Evolutionary conservation across 441 rosid species (phyloP), one percentile per base, ranked within the genome.

Genomic region (Adansonia gregorii): DNA sequence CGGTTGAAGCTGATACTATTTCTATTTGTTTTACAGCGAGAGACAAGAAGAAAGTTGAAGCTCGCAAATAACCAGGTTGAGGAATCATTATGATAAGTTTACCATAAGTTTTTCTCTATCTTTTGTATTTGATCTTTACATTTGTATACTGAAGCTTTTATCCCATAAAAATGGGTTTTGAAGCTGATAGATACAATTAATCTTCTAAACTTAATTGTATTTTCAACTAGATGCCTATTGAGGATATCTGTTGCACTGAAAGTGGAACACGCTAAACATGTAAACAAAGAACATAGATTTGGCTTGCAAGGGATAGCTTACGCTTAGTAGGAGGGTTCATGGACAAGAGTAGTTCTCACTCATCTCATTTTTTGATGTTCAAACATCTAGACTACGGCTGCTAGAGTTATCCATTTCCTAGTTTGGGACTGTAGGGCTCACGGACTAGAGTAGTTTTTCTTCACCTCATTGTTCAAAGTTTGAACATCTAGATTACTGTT

Each of bases 41-140:
- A 84, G 98, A 92, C 48, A 89, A 86, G 81, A 96, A 94, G 94
- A 94, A 90, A 81, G 83, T 76, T 0, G 98, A 90, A 77, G 88
- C 89, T 66, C 90, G 93, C 83, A 96, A 96, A 80, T 96, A 86
- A 90, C 67, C 73, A 67, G 52, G 48, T n/a, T 64, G 14, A 51
- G 49, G 41, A 61, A 48, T 31, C 45, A 24, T 17, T 52, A 35
- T 52, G 63, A 17, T 54, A n/a, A 27, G 55, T 67, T 35, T 31
- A 27, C 41, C 20, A 8, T 61, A 17, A 58, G 61, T 15, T 27
- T 70, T 72, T 69, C 69, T 63, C 66, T 17, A 12, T 35, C 70
- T 1, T 17, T 24, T 22, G 11, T 48, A 55, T 70, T 45, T 39
- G 39, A 61, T 63, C 22, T 31, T 24, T 45, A 52, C 6, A 10